These are phyloP conservation scores for Boletus vermiculosoides DNA, from an alignment of 768 basidiomycete genomes.

Conservation along the genomic window DNA sequence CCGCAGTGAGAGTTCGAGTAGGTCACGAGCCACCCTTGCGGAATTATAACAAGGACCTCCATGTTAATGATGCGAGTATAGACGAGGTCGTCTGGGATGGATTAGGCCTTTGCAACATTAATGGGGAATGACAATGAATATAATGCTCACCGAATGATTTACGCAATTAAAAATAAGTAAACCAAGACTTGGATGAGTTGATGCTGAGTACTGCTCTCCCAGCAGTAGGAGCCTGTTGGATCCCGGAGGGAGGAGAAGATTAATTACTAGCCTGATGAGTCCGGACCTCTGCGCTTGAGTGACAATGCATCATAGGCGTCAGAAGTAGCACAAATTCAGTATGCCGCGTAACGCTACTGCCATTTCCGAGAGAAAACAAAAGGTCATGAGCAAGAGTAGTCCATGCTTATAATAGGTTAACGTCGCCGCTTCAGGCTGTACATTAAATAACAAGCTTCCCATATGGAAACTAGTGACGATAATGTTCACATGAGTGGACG, in stretches of 20 bases:
- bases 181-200: background rate
- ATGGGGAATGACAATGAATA: background rate
- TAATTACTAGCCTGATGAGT: background rate
- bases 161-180: background rate
- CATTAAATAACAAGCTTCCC: too few species aligned
- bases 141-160: background rate
- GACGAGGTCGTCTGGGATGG: too few species aligned
- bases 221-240: background rate
- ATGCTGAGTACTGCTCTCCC: background rate
- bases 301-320: background rate
- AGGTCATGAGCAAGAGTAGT: too few species aligned
- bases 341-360: background rate
- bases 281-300: background rate
- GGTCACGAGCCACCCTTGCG: too few species aligned
- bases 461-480: too few species aligned
- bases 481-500: too few species aligned
- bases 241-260: background rate
- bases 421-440: too few species aligned
- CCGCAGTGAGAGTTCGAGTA: too few species aligned
- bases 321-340: background rate
- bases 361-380: background rate
- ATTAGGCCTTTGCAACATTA: too few species aligned
- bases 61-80: too few species aligned
- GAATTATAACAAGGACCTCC: too few species aligned
- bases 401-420: too few species aligned